These are phyloP conservation scores for Ascoidea tarda DNA, from an alignment of 805 yeast genomes.

Conservation along the genomic window DNA sequence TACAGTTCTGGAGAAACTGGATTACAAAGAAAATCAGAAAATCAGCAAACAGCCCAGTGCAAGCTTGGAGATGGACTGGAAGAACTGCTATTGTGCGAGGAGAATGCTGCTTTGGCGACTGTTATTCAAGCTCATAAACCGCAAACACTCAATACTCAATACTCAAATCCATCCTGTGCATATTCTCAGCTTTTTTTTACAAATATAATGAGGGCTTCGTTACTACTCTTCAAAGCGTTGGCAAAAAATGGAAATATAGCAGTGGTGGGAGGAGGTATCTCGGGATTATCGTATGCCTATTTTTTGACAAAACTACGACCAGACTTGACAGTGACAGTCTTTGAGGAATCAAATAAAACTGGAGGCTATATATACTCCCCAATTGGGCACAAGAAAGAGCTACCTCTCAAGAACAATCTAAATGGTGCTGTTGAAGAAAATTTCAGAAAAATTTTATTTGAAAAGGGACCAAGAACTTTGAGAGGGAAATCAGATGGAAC, in stretches of 20 bases:
- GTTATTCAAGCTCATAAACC: no score
- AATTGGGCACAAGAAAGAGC: conserved; percentile 9
- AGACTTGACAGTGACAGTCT: conserved; percentile 48
- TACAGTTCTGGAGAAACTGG: no score
- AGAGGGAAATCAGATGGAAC: conserved; percentile 77
- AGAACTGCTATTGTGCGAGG: no score
- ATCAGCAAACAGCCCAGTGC: no score
- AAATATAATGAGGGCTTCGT: no score
- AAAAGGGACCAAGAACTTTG: conserved; percentile 86
- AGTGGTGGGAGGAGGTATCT: conserved; percentile 78
- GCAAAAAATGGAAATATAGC: conserved; percentile 31
- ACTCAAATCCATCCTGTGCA: no score
- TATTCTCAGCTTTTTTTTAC: no score
- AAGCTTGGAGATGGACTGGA: no score
- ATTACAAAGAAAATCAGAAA: no score
- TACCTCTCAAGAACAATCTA: neutral
- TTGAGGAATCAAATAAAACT: conserved; percentile 36
- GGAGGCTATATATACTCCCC: conserved; percentile 75
- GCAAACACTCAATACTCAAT: no score
- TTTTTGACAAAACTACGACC: conserved; percentile 64
- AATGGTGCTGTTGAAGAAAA: no score
- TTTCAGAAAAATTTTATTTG: conserved; percentile 26
- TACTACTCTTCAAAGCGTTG: neutral
- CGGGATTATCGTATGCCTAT: conserved; percentile 67
- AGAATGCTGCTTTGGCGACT: no score